Evolutionary conservation across 1,284 basidiomycete genomes (phyloP).

Genomic region (Wallemia ichthyophaga): DNA sequence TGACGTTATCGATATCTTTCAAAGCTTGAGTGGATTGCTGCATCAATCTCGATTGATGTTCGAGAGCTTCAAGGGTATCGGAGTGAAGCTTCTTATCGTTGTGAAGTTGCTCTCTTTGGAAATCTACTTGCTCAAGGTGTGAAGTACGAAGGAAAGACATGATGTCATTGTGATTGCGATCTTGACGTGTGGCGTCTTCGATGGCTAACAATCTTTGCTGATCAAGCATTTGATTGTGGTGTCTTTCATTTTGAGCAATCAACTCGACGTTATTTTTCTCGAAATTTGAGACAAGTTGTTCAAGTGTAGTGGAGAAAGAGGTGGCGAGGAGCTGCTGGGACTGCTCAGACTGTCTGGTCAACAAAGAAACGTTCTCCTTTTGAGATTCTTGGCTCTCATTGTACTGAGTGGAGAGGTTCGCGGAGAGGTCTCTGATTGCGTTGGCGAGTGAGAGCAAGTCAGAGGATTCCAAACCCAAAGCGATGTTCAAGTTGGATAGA

Average conservation of each 20-base stretch:
- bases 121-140: not conserved
- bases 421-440: not conserved
- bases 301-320: not conserved
- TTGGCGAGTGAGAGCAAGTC: not conserved
- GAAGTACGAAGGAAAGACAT: not conserved
- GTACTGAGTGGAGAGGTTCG: not conserved
- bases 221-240: not conserved
- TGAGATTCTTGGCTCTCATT: not conserved
- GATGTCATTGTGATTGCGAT: not conserved
- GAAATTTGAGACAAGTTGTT: not conserved
- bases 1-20: not conserved
- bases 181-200: not conserved
- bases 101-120: not conserved
- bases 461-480: not conserved
- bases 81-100: not conserved
- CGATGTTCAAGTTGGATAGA: not conserved
- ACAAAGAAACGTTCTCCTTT: not conserved
- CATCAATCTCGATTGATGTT: not conserved
- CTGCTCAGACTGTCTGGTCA: not conserved
- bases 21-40: not conserved
- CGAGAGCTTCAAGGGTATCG: not conserved
- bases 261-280: not conserved
- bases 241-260: not conserved
- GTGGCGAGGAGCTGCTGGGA: not conserved
- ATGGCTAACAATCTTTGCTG: not conserved